phyloP scores from a whole-genome alignment of 345 rosid genomes.

The Orychophragmus violaceus region DNA sequence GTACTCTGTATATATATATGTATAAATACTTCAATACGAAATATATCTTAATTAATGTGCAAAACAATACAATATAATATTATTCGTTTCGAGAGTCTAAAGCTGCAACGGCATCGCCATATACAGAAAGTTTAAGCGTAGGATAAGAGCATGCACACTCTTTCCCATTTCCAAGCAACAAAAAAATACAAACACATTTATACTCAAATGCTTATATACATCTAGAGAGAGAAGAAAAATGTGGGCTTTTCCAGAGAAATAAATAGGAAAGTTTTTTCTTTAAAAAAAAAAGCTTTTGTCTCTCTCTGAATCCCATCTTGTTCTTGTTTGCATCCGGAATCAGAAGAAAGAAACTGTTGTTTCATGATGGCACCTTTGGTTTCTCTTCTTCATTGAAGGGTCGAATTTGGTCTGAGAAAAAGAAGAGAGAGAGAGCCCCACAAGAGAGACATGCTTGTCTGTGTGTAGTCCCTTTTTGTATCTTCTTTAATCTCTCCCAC shows the following conservation, averaged over 20 bases:
- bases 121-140: conserved; percentile 57
- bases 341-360: conserved; percentile 22
- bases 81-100: conserved; percentile 41
- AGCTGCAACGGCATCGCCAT: conserved; percentile 82
- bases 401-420: conserved; percentile 41
- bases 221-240: conserved; percentile 18
- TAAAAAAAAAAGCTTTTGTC: conserved; percentile 19
- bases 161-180: conserved; percentile 45
- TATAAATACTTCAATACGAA: neutral
- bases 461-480: conserved; percentile 34
- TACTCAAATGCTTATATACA: neutral
- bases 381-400: conserved; percentile 45
- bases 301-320: conserved; percentile 11
- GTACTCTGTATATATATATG: neutral
- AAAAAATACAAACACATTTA: conserved; percentile 13
- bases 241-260: conserved; percentile 8
- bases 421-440: conserved; percentile 35
- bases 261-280: neutral
- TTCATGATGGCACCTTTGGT: conserved; percentile 29
- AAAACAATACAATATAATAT: conserved; percentile 19
- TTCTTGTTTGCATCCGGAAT: conserved; percentile 31
- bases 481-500: conserved; percentile 23
- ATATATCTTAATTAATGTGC: conserved; percentile 6
- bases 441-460: conserved; percentile 38
- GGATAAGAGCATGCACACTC: conserved; percentile 64